Conservation (phyloP, 192 early-diverging fungal species). For the Mortierella alpina region DNA sequence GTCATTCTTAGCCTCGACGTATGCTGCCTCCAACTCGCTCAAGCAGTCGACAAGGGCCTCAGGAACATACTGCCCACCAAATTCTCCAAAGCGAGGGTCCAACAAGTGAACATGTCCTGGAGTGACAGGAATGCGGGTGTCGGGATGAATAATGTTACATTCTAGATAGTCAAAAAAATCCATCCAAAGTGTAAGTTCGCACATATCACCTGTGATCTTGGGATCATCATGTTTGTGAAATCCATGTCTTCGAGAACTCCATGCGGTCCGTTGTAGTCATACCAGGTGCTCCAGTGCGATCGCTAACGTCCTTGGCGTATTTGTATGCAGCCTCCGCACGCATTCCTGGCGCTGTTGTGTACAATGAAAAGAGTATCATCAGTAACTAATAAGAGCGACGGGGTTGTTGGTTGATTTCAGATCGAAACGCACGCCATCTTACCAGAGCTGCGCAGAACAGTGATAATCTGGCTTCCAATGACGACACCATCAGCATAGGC, state of each 20-base stretch:
- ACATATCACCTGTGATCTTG: neutral
- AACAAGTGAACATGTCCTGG: constrained; percentile 65
- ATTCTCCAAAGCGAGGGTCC: constrained; percentile 89
- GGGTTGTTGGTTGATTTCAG: neutral
- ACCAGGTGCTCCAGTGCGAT: constrained; percentile 48
- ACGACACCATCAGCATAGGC: constrained; percentile 94
- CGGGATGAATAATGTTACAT: constrained; percentile 30
- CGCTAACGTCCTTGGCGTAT: constrained; percentile 61
- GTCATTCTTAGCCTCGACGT: constrained; percentile 82
- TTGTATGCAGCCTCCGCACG: constrained; percentile 57
- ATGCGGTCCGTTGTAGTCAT: constrained; percentile 10
- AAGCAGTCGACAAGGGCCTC: constrained; percentile 97
- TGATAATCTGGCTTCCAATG: constrained; percentile 93
- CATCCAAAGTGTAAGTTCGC: neutral
- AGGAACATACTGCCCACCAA: constrained; percentile 97
- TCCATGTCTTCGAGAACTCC: neutral
- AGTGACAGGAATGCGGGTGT: constrained; percentile 29
- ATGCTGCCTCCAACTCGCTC: constrained; percentile 89
- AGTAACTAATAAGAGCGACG: neutral
- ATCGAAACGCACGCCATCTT: neutral
- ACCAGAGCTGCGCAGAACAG: constrained; percentile 74
- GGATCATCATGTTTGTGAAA: neutral
- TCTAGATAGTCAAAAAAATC: constrained; percentile 1
- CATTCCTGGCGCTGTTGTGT: constrained; percentile 33
- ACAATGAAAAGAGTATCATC: neutral